phyloP scores from a whole-genome alignment of 1,284 basidiomycete species.

The Puccinia brachypodii region DNA sequence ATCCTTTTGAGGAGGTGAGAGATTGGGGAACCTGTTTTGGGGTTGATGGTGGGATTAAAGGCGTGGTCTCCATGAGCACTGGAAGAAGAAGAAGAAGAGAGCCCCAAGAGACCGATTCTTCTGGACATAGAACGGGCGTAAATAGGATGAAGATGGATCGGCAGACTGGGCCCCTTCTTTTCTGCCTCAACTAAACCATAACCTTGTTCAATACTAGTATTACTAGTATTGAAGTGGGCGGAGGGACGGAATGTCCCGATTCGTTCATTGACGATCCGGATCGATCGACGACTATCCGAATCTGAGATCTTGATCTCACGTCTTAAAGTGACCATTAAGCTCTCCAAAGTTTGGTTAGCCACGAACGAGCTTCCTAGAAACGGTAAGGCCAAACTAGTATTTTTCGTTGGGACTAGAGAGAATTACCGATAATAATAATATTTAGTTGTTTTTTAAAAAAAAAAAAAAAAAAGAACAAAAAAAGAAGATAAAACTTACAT shows the following conservation, averaged over 20 bases:
- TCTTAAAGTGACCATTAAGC: slow-evolving; percentile 27
- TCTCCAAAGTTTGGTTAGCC: slow-evolving; percentile 37
- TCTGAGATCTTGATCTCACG: slow-evolving; percentile 36
- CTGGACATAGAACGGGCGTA: slow-evolving; percentile 38
- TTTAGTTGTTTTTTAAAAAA: no score
- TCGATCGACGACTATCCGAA: neutral
- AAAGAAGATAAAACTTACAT: neutral
- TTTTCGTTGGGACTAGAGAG: slow-evolving; percentile 32
- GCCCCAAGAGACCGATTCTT: neutral
- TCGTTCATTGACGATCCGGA: slow-evolving; percentile 35
- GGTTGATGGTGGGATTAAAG: neutral
- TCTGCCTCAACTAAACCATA: no score
- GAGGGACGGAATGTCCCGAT: slow-evolving; percentile 27
- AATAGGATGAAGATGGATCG: slow-evolving; percentile 30
- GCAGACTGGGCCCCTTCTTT: neutral
- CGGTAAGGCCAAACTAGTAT: slow-evolving; percentile 20
- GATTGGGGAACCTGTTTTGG: neutral
- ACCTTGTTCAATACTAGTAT: no score
- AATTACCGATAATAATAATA: no score
- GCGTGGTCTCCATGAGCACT: neutral
- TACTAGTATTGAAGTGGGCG: neutral
- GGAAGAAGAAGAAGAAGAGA: no score
- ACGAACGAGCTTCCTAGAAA: slow-evolving; percentile 22
- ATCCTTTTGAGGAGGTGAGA: slow-evolving; percentile 14
- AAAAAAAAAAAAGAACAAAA: slow-evolving; percentile 3